Evolutionary conservation across 2,329 filamentous ascomycete genomes (phyloP), one percentile per base, ranked within the genome.

Genomic region (Penicillium hordei): DNA sequence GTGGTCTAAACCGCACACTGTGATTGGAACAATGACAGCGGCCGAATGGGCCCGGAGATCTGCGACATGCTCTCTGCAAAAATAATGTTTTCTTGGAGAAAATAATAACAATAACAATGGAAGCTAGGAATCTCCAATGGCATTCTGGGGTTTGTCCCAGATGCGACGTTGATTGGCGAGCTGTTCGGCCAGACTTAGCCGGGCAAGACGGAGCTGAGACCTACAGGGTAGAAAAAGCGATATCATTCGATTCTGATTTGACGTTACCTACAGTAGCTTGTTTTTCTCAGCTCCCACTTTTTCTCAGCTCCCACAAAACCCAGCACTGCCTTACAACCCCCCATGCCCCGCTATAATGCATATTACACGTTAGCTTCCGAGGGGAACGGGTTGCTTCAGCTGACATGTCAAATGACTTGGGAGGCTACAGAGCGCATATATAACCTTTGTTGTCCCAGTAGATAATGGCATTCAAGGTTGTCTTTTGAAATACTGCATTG

Each of bases 141-240:
- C 21, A 42, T 33, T 12, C 33, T 27, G 7, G 9, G 29, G 15
- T 12, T 42, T 48, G 49, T 31, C n/a, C 29, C 53, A 15, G 34
- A 42, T 25, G 21, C 10, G 48, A 45, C 48, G 52, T 55, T 62
- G 54, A 62, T 60, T 62, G 57, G 61, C 45, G 49, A 57, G 43
- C 45, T 21, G 46, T 49, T 59, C 59, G 60, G 61, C 12, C 59
- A 53, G 43, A 43, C 48, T 60, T 23, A 55, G 44, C 55, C 57
- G 19, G 48, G 46, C 31, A 21, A 50, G 34, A 48, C 43, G 29
- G 38, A 55, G 53, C 60, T 58, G 51, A 58, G 52, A 45, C 48
- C 45, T 27, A 8, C 27, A 10, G 42, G 17, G 42, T 13, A 19
- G 25, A 45, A 7, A 43, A 48, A 51, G 57, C 15, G 25, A 56